Evolutionary conservation across 208 protist species (phyloP), one percentile per base, ranked within the genome.

Genomic region (Trypanosoma lewisi): DNA sequence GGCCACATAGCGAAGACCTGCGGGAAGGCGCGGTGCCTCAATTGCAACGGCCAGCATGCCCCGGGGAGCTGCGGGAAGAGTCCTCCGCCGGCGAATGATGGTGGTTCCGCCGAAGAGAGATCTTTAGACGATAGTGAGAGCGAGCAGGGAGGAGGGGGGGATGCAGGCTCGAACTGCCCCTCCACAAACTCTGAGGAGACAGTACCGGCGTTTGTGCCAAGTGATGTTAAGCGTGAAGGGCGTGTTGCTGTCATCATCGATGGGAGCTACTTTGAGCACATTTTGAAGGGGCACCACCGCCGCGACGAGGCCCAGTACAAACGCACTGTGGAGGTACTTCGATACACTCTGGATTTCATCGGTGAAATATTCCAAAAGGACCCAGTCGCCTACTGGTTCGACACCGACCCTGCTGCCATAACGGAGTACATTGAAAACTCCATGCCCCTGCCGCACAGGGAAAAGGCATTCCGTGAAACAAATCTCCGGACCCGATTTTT

Each of bases 191-290:
- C 8, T 2, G 23, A 41, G 2, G 56, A 45, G 8, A 54, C 55
- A 28, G 74, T 88, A 28, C 77, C 74, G 31, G 47, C 67, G 17
- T 93, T 87, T 75, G 57, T 66, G 25, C 57, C 75, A 28, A 68
- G 68, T 25, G 55, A 57, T 17, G 33, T 34, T 4, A 62, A 63
- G 45, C 72, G 67, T 36, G 68, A 77, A 0, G 77, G 77, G 6
- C 74, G 83, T 9, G 89, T 93, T 21, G 82, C 77, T 16, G 79
- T 95, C 5, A 76, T 95, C 34, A 84, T 95, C 48, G 89, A 95
- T 50, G 89, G 89, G 2, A 70, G 82, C 8, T 95, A 93, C 68
- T 95, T 95, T 74, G 89, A 93, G 67, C 89, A 82, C 19, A 85
- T 83, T 63, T 49, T 95, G 2, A 41, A 62, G 37, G 57, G 59